Percentiles rank a stretch among this genome's conserved stretches.
These are phyloP conservation scores for Dendryphion nanum DNA, from an alignment of 2,329 filamentous ascomycete species.

Conservation along the genomic window DNA sequence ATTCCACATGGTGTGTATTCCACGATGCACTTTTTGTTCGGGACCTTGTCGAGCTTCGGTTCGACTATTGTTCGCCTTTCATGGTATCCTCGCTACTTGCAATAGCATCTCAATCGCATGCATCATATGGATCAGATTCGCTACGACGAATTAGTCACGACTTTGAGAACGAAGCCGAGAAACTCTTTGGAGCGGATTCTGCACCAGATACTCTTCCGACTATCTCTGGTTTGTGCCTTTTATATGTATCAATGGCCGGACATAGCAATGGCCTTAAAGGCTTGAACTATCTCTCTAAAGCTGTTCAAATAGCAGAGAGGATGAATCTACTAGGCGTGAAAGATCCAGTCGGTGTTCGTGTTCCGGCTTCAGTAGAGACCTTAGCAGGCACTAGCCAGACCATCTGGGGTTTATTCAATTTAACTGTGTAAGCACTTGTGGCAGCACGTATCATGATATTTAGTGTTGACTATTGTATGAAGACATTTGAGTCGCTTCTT, in stretches of 20 bases:
- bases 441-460: not conserved
- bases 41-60: constrained; percentile 4
- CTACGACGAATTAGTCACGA: not conserved
- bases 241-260: not conserved
- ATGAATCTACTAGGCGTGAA: not conserved
- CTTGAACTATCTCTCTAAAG: not conserved
- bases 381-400: constrained; percentile 4
- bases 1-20: constrained; percentile 6
- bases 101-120: constrained; percentile 2
- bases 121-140: not conserved
- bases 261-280: not conserved
- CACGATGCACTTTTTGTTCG: constrained; percentile 5
- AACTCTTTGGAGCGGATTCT: not conserved
- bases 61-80: constrained; percentile 7
- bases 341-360: not conserved
- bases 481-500: not conserved
- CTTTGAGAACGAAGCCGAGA: not conserved
- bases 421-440: constrained; percentile 3
- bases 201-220: not conserved
- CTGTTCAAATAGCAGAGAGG: not conserved
- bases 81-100: constrained; percentile 5
- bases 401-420: constrained; percentile 6
- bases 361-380: not conserved
- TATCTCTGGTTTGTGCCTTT: not conserved
- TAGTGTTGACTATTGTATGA: not conserved